Evolutionary conservation across 2,329 filamentous ascomycete species (phyloP).

Genomic region (Botryosphaeria dothidea): DNA sequence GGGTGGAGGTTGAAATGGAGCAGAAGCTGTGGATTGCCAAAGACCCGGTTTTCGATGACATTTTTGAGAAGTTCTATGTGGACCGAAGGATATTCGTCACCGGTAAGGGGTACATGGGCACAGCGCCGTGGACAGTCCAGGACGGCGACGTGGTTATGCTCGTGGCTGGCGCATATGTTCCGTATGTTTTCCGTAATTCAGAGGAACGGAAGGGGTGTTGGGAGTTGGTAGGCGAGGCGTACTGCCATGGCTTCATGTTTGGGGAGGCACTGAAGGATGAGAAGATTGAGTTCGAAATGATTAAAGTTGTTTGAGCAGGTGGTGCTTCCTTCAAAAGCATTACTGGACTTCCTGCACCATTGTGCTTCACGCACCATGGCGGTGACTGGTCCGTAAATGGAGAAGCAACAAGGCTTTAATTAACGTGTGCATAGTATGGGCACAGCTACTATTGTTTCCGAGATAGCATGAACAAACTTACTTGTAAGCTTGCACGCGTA

Average conservation of each 20-base stretch:
- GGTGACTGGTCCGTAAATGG: too few species aligned
- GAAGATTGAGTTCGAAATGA: background rate
- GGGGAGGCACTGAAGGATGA: background rate
- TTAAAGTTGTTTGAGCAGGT: background rate
- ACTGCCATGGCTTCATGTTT: background rate
- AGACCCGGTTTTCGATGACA: background rate
- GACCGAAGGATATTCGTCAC: background rate
- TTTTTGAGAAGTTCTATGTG: background rate
- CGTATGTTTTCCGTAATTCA: background rate
- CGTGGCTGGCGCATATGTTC: background rate
- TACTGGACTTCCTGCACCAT: too few species aligned
- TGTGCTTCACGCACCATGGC: too few species aligned
- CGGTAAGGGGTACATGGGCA: background rate
- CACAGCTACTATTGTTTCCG: too few species aligned
- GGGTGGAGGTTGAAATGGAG: background rate
- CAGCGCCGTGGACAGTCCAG: background rate
- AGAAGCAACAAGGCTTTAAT: too few species aligned
- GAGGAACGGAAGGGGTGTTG: background rate
- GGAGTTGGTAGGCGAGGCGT: background rate
- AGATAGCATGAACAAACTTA: too few species aligned
- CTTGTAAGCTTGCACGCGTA: too few species aligned
- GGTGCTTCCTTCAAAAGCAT: too few species aligned
- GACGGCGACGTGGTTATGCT: background rate
- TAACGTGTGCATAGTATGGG: too few species aligned
- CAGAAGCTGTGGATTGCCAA: too few species aligned